Percentiles rank a stretch among this genome's conserved stretches.
phyloP scores from a whole-genome alignment of 1,139 yeast genomes.

The Pichia sp. region DNA sequence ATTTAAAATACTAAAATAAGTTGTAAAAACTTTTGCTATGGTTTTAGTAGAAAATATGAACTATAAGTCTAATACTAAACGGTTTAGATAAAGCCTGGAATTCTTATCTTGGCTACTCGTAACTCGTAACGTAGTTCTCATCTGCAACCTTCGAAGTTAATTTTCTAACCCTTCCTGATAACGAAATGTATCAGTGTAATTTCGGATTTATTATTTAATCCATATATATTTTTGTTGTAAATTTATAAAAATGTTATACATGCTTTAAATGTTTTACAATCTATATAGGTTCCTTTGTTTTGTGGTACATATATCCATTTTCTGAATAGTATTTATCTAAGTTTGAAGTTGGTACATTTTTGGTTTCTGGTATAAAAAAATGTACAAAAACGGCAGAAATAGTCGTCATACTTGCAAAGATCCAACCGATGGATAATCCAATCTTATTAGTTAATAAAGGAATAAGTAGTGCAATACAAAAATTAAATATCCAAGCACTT shows the following conservation, averaged over 20 bases:
- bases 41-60: too few relatives aligned
- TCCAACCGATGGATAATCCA: conserved; percentile 43
- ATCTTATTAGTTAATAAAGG: conserved; percentile 39
- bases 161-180: too few relatives aligned
- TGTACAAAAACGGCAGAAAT: conserved; percentile 37
- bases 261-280: neutral
- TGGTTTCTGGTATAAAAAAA: conserved; percentile 40
- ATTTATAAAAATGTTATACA: neutral
- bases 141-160: too few relatives aligned
- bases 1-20: too few relatives aligned
- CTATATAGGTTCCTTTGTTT: neutral
- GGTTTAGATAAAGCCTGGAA: too few relatives aligned
- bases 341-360: conserved; percentile 34
- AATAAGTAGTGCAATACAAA: conserved; percentile 47
- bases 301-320: neutral
- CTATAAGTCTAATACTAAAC: too few relatives aligned
- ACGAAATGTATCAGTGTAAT: too few relatives aligned
- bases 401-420: conserved; percentile 41
- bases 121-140: too few relatives aligned
- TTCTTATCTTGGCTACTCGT: too few relatives aligned
- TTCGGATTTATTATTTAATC: too few relatives aligned
- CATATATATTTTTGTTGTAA: too few relatives aligned
- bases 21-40: too few relatives aligned
- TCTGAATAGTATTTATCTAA: conserved; percentile 30
- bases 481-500: conserved; percentile 48